Evolutionary conservation across 805 yeast genomes (phyloP).

Genomic region (Metschnikowia baotianmanensis): DNA sequence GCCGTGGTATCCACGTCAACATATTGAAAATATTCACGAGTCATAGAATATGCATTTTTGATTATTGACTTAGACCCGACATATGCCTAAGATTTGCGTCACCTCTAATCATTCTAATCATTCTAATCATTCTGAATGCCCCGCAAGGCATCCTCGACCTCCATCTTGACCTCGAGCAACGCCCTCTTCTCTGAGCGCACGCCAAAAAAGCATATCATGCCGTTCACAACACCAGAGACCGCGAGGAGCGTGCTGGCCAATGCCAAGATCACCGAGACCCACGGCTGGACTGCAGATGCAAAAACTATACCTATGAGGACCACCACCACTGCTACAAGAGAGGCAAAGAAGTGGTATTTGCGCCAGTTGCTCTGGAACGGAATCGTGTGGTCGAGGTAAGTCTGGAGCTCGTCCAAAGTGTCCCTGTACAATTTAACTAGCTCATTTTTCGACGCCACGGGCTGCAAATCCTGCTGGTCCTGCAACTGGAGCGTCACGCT

Average conservation of each 20-base stretch:
- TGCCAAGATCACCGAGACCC: slow-evolving; percentile 68
- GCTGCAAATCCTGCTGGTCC: slow-evolving; percentile 2
- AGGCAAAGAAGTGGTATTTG: slow-evolving; percentile 55
- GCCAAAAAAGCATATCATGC: slow-evolving; percentile 73
- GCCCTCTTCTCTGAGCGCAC: slow-evolving; percentile 81
- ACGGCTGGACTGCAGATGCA: slow-evolving; percentile 52
- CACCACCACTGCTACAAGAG: slow-evolving; percentile 43
- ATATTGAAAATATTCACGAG: no score
- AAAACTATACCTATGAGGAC: slow-evolving; percentile 59
- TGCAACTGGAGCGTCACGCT: slow-evolving; percentile 28
- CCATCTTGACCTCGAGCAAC: slow-evolving; percentile 67
- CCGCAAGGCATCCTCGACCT: slow-evolving; percentile 45
- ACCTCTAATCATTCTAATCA: no score
- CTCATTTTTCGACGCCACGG: slow-evolving; percentile 13
- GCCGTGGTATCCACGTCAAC: no score
- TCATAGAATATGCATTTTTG: no score
- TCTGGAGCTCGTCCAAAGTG: slow-evolving; percentile 11
- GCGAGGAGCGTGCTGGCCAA: slow-evolving; percentile 54
- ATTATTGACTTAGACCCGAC: no score
- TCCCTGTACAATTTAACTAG: slow-evolving; percentile 35
- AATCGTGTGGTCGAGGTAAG: slow-evolving; percentile 44
- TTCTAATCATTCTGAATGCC: no score
- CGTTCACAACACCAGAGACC: slow-evolving; percentile 69
- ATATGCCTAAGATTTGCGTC: no score
- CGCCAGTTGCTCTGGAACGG: slow-evolving; percentile 66